Evolutionary conservation across 2,329 filamentous ascomycete genomes (phyloP).

Genomic region (Aspergillus hiratsukae): DNA sequence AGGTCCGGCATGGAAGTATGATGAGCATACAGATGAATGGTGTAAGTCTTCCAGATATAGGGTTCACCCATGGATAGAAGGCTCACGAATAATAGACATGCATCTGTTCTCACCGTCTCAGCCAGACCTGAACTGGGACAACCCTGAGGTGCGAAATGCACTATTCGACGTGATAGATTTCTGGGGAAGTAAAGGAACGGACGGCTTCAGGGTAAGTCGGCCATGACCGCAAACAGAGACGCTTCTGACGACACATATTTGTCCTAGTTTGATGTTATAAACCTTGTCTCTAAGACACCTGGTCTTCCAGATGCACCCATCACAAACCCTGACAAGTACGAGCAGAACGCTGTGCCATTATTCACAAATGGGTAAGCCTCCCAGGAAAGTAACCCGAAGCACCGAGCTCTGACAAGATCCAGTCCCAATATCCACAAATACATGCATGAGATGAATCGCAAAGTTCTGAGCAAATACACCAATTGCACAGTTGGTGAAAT

Average conservation of each 20-base stretch:
- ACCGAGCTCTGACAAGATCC: constrained; percentile 1
- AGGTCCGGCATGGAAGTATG: constrained; percentile 47
- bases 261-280: constrained; percentile 56
- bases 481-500: constrained; percentile 42
- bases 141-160: constrained; percentile 57
- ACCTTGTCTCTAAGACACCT: constrained; percentile 59
- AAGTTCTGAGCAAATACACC: constrained; percentile 33
- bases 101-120: constrained; percentile 67
- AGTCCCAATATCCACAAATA: constrained; percentile 38
- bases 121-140: constrained; percentile 80
- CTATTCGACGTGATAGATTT: constrained; percentile 68
- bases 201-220: constrained; percentile 54
- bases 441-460: constrained; percentile 31
- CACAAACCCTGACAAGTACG: constrained; percentile 38
- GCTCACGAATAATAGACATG: constrained; percentile 41
- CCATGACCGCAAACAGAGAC: neutral
- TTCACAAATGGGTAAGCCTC: constrained; percentile 55
- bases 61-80: neutral
- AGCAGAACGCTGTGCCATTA: constrained; percentile 50
- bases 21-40: constrained; percentile 63
- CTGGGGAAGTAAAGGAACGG: constrained; percentile 66
- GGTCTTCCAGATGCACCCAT: constrained; percentile 47
- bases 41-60: constrained; percentile 28
- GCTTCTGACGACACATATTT: neutral
- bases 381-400: neutral